Base-by-base conservation (phyloP, 306 rosid genomes). In the Nissolia schottii region DNA sequence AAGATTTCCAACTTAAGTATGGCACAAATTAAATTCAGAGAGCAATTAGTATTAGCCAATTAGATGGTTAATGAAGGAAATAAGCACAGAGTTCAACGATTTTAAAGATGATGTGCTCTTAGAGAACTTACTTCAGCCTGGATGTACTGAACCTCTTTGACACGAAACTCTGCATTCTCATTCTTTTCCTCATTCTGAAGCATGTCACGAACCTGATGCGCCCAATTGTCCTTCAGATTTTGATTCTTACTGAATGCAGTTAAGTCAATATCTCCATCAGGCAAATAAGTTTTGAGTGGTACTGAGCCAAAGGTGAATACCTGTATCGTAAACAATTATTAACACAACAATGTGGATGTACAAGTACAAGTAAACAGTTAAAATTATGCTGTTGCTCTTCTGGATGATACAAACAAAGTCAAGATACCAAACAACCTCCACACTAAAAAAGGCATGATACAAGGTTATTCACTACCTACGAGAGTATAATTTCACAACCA, bases 221-320 rank as follows among this genome's bases (percentile, higher is more conserved):
- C 99, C 99, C 97, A 94, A 46, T 81, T 54, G 62, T 94, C 99
- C 84, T 94, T 94, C 90, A 84, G 67, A 84, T 37, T 87, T 81
- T 89, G 95, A 80, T 78, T 89, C 82, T 85, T 54, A 83, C 97
- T 80, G 76, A 94, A 91, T 76, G 97, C 90, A 7, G 99, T 87
- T 51, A 94, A 86, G 88, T 94, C 99, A 81, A 94, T 94, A 79
- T 94, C 99, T 67, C 99, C 99, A 87, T 94, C 99, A 69, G 99
- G 99, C 85, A 94, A 82, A 85, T 94, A 94, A 8, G 99, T 94
- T 85, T 94, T 94, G 31, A 94, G 89, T 73, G 99, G 99, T 4
- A 94, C 99, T 6, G 99, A 94, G 68, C 99, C 99, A 91, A 94
- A 94, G 38, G 96, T 89, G 81, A 91, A 85, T 64, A 89, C 99